These are phyloP conservation scores for Phytophthora uliginosa DNA, from an alignment of 352 stramenopile species.

Conservation along the genomic window DNA sequence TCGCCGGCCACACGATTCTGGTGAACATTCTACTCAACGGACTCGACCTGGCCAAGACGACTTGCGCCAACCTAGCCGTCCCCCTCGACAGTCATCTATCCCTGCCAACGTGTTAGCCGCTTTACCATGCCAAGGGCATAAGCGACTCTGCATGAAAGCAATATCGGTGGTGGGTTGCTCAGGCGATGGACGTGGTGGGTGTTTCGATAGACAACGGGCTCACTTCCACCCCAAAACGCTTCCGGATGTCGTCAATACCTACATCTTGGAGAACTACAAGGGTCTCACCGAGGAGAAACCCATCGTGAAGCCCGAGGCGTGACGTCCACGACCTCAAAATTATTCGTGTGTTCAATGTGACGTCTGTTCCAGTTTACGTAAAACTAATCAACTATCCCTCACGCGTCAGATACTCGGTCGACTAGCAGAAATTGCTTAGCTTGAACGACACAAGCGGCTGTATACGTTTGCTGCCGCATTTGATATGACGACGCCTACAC, in stretches of 20 bases:
- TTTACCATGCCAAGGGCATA: background rate
- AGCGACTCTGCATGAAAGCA: constrained; percentile 14
- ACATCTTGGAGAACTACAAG: constrained; percentile 2
- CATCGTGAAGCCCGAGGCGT: no score
- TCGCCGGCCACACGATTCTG: background rate
- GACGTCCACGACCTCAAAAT: no score
- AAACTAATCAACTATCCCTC: no score
- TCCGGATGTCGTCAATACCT: background rate
- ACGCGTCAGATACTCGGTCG: no score
- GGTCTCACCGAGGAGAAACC: background rate
- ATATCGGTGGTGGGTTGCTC: constrained; percentile 7
- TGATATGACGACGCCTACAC: background rate
- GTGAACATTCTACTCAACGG: no score
- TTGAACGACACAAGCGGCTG: no score
- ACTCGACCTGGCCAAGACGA: no score
- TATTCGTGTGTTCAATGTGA: no score
- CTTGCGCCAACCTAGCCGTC: background rate
- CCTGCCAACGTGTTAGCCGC: background rate
- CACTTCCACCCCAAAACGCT: constrained; percentile 8
- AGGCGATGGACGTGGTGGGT: constrained; percentile 2
- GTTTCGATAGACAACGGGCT: constrained; percentile 6
- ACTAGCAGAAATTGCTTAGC: no score
- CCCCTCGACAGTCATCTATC: background rate
- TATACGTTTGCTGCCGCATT: background rate
- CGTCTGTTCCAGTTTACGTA: no score